Base-by-base conservation (phyloP, 352 stramenopile genomes). In the Elongisporangium prolatum region DNA sequence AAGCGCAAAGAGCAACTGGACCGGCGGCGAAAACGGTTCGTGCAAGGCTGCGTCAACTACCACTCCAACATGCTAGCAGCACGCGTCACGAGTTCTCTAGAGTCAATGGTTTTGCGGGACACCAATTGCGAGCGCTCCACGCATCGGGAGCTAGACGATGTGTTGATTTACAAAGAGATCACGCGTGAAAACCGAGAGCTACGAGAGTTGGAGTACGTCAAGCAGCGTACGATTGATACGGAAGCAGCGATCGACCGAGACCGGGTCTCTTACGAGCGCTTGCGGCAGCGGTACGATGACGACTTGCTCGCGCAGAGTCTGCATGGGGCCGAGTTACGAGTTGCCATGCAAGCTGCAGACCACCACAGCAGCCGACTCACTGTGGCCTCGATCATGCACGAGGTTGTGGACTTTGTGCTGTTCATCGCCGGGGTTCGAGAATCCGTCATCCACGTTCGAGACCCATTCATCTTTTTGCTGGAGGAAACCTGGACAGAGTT, bases 131-230 rank as follows among this genome's bases (percentile, higher is more conserved):
- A 94, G 21, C 64, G 65, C 11, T 70, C 73, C 0, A 52, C 81
- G 1, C 59, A 63, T 4, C 52, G 65, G 4, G 68, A 75, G 48
- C 75, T 85, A 48, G 60, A 64, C n/a, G 71, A 75, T 34, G 77
- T 92, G 24, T 37, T 87, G 7, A 50, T 74, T 10, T 94, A 87
- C 75, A 91, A 89, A 51, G 68, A 86, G 21, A 69, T 94, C 53
- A 74, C 71, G 38, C 61, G 59, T 0, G 80, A 88, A 62, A 94
- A 94, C 48, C 69, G 82, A 11, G 53, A 59, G 9, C 67, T 72
- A 50, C 79, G 82, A 8, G 64, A 74, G 28, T 59, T 67, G 56
- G 67, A 73, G 21, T 92, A 94, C 50, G 52, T 61, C 2, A 72
- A 75, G 14, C 82, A 88, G 22, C 60, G 75, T 11, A 67, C 80